Base-by-base conservation (phyloP, 2,329 filamentous ascomycete species). In the Neonectria coccinea region DNA sequence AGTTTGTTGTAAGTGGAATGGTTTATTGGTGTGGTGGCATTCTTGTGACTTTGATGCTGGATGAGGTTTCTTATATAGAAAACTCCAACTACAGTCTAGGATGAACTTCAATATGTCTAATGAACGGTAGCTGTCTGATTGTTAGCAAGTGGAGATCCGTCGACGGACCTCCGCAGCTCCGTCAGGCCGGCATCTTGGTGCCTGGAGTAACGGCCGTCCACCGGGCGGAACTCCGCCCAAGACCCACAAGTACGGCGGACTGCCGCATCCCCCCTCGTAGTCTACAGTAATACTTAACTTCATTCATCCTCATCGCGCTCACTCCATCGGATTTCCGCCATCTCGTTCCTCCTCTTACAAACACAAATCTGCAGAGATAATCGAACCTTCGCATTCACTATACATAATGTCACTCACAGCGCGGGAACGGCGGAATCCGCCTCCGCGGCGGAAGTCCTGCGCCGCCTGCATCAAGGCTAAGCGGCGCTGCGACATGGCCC, bases 401-500 rank as follows among this genome's bases (percentile, higher is more conserved):
- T 41, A 18, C 29, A 47, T 16, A 14, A 76, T 77, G 75, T 77
- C 76, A 1, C 69, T 76, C 18, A 75, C 75, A 29, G 62, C 74
- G 10, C 68, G 71, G 39, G 82, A 83, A 73, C 79, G 78, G 57
- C 75, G 67, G 27, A 84, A 83, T 74, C 83, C 82, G 36, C 84
- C 80, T 48, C 81, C 81, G 5, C 76, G 82, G 60, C 84, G 86
- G 51, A 89, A 87, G 75, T 85, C 87, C 4, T 89, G 87, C 70
- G 77, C 81, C 4, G 82, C 83, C 27, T 89, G 87, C 76, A 86
- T 83, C 52, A 83, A 82, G 69, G 82, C 86, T 25, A 89, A 89
- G 74, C 81, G 87, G 14, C 84, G 83, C 52, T 89, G 87, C 73
- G 84, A 86, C 67, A 81, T 85, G 41, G 80, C 79, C 18, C 72